phyloP scores from a whole-genome alignment of 306 rosid species.

The Biancaea sappan region DNA sequence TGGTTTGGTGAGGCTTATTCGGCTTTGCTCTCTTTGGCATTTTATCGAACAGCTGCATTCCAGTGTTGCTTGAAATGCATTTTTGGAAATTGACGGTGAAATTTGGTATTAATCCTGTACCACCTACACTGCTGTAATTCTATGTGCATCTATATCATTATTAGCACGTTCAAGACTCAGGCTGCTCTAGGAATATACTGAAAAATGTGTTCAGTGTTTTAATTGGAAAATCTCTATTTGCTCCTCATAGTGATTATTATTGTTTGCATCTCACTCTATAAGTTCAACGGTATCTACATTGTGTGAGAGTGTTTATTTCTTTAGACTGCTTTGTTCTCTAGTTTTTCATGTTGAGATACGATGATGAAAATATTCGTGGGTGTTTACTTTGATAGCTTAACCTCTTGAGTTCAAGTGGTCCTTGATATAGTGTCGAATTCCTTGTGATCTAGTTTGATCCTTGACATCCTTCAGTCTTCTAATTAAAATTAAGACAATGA shows the following conservation, averaged over 20 bases:
- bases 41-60: constrained; percentile 39
- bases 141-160: neutral
- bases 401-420: neutral
- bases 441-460: neutral
- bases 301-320: constrained; percentile 5
- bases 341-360: neutral
- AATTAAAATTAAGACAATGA: neutral
- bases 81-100: neutral
- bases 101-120: neutral
- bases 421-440: neutral
- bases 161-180: neutral
- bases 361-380: neutral
- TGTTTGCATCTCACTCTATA: neutral
- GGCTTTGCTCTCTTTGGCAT: constrained; percentile 32
- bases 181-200: neutral
- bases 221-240: neutral
- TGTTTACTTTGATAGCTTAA: neutral
- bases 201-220: neutral
- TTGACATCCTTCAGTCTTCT: neutral
- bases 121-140: neutral
- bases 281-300: neutral
- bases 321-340: neutral
- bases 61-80: neutral
- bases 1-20: neutral
- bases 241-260: neutral